These are phyloP conservation scores for Staphylotrichum tortipilum DNA, from an alignment of 495 filamentous ascomycete genomes.

Conservation along the genomic window DNA sequence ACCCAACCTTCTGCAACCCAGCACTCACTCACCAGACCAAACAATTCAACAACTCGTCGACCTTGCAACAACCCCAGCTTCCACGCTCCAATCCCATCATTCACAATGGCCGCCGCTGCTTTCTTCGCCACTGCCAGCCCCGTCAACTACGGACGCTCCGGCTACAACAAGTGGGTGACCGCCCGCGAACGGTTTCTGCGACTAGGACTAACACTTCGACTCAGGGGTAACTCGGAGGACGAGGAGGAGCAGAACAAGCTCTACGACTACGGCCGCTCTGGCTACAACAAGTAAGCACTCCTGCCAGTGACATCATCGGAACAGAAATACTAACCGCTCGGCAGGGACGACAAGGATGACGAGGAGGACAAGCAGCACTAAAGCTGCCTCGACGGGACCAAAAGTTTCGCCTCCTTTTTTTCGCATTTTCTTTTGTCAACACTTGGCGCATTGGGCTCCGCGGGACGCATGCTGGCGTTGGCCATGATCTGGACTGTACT, in stretches of 20 bases:
- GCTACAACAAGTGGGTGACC: constrained; percentile 37
- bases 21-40: constrained; percentile 3
- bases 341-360: constrained; percentile 26
- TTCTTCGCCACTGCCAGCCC: constrained; percentile 39
- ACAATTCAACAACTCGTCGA: not conserved
- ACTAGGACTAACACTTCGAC: constrained; percentile 5
- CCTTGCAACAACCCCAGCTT: constrained; percentile 10
- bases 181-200: not conserved
- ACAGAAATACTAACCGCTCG: constrained; percentile 6
- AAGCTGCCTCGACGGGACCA: not conserved
- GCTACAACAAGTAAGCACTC: constrained; percentile 35
- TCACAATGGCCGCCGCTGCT: constrained; percentile 36
- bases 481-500: not conserved
- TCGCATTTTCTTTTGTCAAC: not conserved
- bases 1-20: not conserved
- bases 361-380: constrained; percentile 21
- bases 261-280: constrained; percentile 34
- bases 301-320: not conserved
- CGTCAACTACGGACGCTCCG: constrained; percentile 47
- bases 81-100: constrained; percentile 5
- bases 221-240: constrained; percentile 31
- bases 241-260: constrained; percentile 33
- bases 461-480: not conserved
- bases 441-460: not conserved
- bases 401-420: not conserved